Evolutionary conservation across 306 rosid species (phyloP), one percentile per base, ranked within the genome.

Genomic region (Pterocarpus santalinus): DNA sequence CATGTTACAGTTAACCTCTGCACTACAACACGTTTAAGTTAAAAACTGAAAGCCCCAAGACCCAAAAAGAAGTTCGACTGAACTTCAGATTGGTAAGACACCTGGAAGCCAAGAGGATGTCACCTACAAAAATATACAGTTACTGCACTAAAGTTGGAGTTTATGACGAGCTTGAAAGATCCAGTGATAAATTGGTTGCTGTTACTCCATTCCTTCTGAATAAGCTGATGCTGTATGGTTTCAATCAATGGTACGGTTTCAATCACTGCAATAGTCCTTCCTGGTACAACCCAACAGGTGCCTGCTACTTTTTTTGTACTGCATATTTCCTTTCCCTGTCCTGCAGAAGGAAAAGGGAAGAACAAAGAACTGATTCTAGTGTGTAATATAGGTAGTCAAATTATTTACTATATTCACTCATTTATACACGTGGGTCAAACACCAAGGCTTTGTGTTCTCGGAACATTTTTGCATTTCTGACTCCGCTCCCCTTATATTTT

Each of bases 401-500:
- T 72, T 71, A 81, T 81, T 38, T 76, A 65, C 85, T 55, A 61
- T 62, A 80, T 61, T 60, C 32, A 33, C 46, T 62, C 33, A 74
- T 62, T 44, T 73, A 73, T 60, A 72, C 80, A 77, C 70, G 80
- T 63, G 46, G 62, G 76, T 74, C 76, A 83, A 47, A 69, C 56
- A 63, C 70, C 43, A 32, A 78, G 64, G 73, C 79, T 87, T 73
- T 82, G 81, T 86, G 66, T 34, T 79, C 38, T 55, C 60, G 16
- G 87, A 84, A 86, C 78, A 81, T 60, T 77, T 87, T 79, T 83
- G 88, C 80, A 80, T 68, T 84, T 89, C 90, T 0, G 92, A 91
- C 87, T 94, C 98, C 8, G 92, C 92, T 83, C 84, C 87, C 86
- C 83, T 90, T 65, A 92, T 70, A 78, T 86, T 94, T 76, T 88